phyloP scores from a whole-genome alignment of 805 yeast genomes.

The Ogataea zsoltii region DNA sequence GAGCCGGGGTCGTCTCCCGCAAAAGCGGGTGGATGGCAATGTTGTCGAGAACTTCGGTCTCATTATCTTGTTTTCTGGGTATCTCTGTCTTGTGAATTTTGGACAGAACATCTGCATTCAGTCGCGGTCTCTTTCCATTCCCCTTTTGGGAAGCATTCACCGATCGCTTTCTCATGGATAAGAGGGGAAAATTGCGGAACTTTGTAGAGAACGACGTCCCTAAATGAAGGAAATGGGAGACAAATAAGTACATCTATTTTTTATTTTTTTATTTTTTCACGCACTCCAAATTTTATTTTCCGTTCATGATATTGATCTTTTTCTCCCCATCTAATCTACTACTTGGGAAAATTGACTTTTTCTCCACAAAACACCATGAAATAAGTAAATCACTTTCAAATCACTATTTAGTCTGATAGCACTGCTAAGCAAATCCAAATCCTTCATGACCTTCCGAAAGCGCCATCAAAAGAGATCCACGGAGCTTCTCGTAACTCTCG shows the following conservation, averaged over 20 bases:
- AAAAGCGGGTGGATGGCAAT: slow-evolving; percentile 35
- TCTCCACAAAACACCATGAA: no score
- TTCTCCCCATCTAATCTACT: no score
- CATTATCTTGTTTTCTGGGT: slow-evolving; percentile 5
- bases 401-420: no score
- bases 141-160: background rate
- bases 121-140: slow-evolving; percentile 1
- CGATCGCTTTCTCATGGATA: slow-evolving; percentile 1
- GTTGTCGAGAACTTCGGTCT: slow-evolving; percentile 16
- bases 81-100: slow-evolving; percentile 4
- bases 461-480: slow-evolving; percentile 79
- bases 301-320: no score
- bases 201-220: no score
- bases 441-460: slow-evolving; percentile 96
- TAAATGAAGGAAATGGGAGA: no score
- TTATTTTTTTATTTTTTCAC: background rate
- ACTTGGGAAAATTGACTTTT: no score
- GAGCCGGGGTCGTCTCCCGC: slow-evolving; percentile 15
- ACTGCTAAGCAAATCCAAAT: slow-evolving; percentile 89
- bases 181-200: background rate
- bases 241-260: background rate
- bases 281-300: no score
- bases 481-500: slow-evolving; percentile 80
- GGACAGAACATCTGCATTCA: slow-evolving; percentile 5
- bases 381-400: no score